Conservation (phyloP, 1,284 basidiomycete species). For the Psilocybe mexicana region DNA sequence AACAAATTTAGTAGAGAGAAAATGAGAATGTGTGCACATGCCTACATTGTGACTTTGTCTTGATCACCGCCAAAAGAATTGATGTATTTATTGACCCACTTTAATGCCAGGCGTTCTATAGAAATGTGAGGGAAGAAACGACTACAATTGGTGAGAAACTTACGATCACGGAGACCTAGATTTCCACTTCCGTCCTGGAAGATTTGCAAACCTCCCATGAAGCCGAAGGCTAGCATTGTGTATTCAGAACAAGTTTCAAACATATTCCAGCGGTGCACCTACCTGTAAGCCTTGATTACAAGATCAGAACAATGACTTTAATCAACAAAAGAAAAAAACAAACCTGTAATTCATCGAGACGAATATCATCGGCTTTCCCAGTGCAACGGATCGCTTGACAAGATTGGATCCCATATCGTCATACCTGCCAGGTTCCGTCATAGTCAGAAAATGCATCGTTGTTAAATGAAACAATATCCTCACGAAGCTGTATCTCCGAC, state of each 20-base stretch:
- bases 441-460: conserved; percentile 1
- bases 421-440: conserved; percentile 29
- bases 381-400: conserved; percentile 44
- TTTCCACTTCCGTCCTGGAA: conserved; percentile 44
- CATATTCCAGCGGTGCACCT: neutral
- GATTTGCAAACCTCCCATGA: conserved; percentile 42
- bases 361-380: conserved; percentile 23
- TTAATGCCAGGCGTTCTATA: conserved; percentile 51
- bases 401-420: conserved; percentile 36
- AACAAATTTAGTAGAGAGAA: neutral
- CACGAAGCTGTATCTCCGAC: conserved; percentile 38
- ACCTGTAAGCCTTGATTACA: conserved; percentile 8
- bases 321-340: neutral
- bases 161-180: conserved; percentile 47
- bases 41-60: conserved; percentile 51
- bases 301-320: neutral
- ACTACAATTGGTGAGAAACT: conserved; percentile 16
- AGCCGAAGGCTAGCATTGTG: conserved; percentile 34
- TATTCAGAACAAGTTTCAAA: conserved; percentile 27
- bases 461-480: conserved; percentile 9
- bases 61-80: conserved; percentile 60
- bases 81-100: conserved; percentile 68
- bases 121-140: neutral
- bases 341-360: conserved; percentile 25
- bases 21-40: neutral